phyloP scores from a whole-genome alignment of 257 asterid genomes.

The Solanum chmielewskii region DNA sequence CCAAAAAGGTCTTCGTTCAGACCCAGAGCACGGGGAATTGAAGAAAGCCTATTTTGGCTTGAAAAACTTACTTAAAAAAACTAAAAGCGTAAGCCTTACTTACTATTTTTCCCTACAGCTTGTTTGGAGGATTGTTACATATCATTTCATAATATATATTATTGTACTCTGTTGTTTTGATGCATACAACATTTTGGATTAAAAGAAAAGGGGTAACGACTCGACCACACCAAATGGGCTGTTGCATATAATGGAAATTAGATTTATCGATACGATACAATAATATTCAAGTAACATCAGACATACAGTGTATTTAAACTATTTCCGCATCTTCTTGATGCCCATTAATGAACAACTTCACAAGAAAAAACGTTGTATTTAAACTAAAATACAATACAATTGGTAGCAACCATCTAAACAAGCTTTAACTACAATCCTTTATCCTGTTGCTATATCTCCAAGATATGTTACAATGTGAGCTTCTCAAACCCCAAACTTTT shows the following conservation, averaged over 20 bases:
- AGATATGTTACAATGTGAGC: neutral
- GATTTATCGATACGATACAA: neutral
- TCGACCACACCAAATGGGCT: neutral
- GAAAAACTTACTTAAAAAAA: slow-evolving; percentile 81
- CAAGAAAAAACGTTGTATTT: neutral
- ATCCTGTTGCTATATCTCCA: neutral
- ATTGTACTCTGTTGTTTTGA: neutral
- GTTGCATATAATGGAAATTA: neutral
- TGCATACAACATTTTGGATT: neutral
- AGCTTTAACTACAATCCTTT: too few species aligned
- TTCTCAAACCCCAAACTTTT: neutral
- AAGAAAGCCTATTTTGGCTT: slow-evolving; percentile 86
- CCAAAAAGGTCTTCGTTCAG: slow-evolving; percentile 92
- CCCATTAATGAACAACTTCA: neutral
- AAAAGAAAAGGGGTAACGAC: neutral
- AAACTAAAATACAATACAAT: too few species aligned
- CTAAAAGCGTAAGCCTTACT: slow-evolving; percentile 49
- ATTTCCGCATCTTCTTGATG: neutral
- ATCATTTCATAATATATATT: neutral
- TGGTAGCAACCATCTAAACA: too few species aligned
- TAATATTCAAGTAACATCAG: neutral
- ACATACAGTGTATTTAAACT: neutral
- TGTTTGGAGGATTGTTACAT: neutral
- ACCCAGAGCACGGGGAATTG: slow-evolving; percentile 86
- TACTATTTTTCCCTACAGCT: neutral